Evolutionary conservation across 345 rosid genomes (phyloP).

Genomic region (Heritiera fomes): DNA sequence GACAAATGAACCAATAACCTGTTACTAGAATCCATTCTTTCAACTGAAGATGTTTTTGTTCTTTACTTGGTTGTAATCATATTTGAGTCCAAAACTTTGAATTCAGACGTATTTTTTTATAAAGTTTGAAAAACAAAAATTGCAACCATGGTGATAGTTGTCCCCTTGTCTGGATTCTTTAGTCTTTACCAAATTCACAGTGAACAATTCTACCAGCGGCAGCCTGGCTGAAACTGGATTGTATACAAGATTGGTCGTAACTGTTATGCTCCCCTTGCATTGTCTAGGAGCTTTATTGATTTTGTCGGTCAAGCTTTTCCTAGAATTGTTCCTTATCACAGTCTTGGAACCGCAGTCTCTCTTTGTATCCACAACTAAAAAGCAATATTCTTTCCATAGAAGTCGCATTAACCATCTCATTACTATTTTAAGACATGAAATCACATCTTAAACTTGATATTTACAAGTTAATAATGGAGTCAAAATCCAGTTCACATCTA

Average conservation of each 20-base stretch:
- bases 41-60: not conserved
- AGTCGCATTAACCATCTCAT: too few species aligned
- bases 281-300: too few species aligned
- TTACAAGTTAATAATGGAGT: too few species aligned
- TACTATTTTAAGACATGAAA: too few species aligned
- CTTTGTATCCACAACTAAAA: too few species aligned
- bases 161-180: not conserved
- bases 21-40: slow-evolving; percentile 1
- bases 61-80: not conserved
- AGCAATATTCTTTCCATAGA: too few species aligned
- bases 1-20: slow-evolving; percentile 4
- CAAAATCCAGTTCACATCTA: not conserved
- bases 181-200: not conserved
- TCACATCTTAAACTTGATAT: too few species aligned
- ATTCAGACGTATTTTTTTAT: not conserved
- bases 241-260: not conserved
- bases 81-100: not conserved
- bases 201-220: not conserved
- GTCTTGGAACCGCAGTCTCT: too few species aligned
- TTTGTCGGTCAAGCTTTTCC: too few species aligned
- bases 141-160: too few species aligned
- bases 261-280: too few species aligned
- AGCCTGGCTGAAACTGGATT: not conserved
- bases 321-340: too few species aligned
- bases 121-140: not conserved